phyloP scores from a whole-genome alignment of 164 flowering plant species.

The Aristolochia fimbriata region DNA sequence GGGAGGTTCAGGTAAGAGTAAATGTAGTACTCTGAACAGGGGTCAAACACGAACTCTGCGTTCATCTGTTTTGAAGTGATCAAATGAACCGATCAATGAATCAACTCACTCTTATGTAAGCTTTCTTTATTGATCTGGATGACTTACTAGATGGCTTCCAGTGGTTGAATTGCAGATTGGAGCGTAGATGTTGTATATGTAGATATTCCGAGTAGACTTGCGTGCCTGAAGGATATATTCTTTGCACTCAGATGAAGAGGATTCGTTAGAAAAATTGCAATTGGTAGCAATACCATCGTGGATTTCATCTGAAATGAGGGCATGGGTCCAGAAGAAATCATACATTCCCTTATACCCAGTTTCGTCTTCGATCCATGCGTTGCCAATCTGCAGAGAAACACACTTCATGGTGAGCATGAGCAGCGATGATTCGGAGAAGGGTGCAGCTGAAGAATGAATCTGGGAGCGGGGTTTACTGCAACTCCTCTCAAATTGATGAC shows the following conservation, averaged over 20 bases:
- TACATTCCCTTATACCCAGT: constrained; percentile 9
- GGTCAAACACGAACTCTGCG: constrained; percentile 18
- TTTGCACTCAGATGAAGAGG: constrained; percentile 6
- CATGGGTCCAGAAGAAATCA: constrained; percentile 23
- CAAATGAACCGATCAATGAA: too few relatives aligned
- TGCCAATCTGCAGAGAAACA: constrained; percentile 19
- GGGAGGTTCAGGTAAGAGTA: constrained; percentile 20
- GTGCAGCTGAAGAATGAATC: background rate
- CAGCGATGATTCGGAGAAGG: too few relatives aligned
- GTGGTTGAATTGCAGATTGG: constrained; percentile 23
- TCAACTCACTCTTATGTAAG: too few relatives aligned
- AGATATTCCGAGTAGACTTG: constrained; percentile 2
- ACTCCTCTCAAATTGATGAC: constrained; percentile 27
- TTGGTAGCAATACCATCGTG: constrained; percentile 7
- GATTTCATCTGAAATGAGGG: constrained; percentile 25
- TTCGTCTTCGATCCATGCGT: constrained; percentile 21
- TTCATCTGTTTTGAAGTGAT: background rate
- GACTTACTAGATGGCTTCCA: constrained; percentile 7
- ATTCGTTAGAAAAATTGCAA: constrained; percentile 14
- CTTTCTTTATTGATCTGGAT: too few relatives aligned
- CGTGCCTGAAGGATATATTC: background rate
- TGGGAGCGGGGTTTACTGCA: constrained; percentile 13
- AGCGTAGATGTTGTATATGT: constrained; percentile 35
- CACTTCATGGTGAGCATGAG: constrained; percentile 1
- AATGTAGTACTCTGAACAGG: constrained; percentile 21